Evolutionary conservation across 73 alveolate genomes (phyloP), one percentile per base, ranked within the genome.

Genomic region (Blepharisma japonicum): DNA sequence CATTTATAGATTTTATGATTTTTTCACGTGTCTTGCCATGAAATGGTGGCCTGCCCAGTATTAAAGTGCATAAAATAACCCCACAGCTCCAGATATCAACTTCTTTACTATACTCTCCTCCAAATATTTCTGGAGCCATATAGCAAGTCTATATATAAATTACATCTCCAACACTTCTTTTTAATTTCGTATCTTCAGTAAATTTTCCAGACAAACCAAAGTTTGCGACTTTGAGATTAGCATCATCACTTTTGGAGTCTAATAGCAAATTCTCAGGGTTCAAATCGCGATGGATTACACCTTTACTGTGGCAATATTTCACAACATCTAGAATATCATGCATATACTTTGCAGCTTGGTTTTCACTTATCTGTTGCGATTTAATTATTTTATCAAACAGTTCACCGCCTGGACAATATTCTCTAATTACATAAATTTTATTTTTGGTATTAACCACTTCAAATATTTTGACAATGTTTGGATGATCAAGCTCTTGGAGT

Each of bases 271-370:
- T 93, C 83, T 93, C 98, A 4, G 97, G 97, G 68, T 95, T 95
- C 77, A 95, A 82, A 86, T 95, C 99, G 67, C 99, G 89, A 83
- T 95, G 98, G 8, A 93, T 93, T 23, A 95, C 86, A 7, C 95
- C 97, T 55, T 77, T 85, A 56, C 90, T 80, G 81, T 95, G 99
- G 70, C 95, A 91, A 81, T 91, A 91, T 5, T 89, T 83, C 6
- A 91, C 89, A 20, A 96, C 97, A 50, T 84, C 49, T 68, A 91
- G 49, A 7, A 91, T 88, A 80, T 91, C 85, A 55, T 81, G 78
- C 83, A 91, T 91, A 20, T 82, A 82, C 66, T 68, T 78, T 7
- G 91, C 91, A 2, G 85, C 91, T 6, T 18, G 21, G 54, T 84
- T 68, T 49, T 48, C 79, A 8, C 38, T 46, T 7, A 56, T 27